Conservation (phyloP, 768 basidiomycete species). For the Terana coerulea region DNA sequence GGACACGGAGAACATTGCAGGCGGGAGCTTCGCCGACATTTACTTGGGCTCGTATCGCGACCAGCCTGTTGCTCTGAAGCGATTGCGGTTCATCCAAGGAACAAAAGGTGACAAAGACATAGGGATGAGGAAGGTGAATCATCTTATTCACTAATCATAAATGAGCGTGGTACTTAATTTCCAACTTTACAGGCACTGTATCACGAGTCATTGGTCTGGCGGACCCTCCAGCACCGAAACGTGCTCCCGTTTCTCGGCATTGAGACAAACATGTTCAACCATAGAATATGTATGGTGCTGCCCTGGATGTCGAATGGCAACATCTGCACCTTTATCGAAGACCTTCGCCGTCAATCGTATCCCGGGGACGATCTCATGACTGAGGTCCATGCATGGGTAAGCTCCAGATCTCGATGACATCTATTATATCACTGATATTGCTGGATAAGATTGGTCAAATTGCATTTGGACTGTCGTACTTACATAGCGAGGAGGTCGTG, state of each 20-base stretch:
- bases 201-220: neutral
- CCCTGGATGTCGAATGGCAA: slow-evolving; percentile 10
- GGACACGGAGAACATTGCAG: too few species aligned
- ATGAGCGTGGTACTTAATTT: too few species aligned
- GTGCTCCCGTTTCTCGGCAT: neutral
- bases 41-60: too few species aligned
- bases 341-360: neutral
- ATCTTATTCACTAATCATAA: too few species aligned
- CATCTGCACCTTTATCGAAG: neutral
- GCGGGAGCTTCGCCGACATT: too few species aligned
- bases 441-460: slow-evolving; percentile 1
- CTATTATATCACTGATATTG: neutral
- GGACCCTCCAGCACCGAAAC: neutral
- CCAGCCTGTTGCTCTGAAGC: too few species aligned
- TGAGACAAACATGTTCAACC: neutral
- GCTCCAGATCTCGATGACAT: neutral
- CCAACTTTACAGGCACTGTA: neutral
- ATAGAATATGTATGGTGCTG: slow-evolving; percentile 2
- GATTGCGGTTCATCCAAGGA: too few species aligned
- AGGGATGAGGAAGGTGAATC: too few species aligned
- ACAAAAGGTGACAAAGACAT: too few species aligned
- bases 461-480: slow-evolving; percentile 3
- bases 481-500: slow-evolving; percentile 4
- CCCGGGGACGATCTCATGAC: neutral
- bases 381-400: neutral